Base-by-base conservation (phyloP, 306 rosid species). In the Cucurbita moschata region DNA sequence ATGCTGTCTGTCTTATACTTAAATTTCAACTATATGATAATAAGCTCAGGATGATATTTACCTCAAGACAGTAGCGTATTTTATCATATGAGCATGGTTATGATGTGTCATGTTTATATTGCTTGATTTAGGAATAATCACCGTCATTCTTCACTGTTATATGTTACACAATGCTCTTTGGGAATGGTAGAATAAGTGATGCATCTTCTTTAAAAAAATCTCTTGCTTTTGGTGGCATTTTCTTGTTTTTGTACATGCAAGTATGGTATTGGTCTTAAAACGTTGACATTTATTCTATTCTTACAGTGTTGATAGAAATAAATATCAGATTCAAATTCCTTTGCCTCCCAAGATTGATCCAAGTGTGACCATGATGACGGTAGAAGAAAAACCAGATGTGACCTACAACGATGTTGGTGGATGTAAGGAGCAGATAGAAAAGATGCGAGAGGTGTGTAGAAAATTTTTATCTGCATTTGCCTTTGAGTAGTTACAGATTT, bases 391-490 rank as follows among this genome's bases (percentile, higher is more conserved):
- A 80, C 99, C 99, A 2, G 99, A 95, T 79, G 99, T 95, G 75
- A 95, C 97, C 12, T 95, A 95, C 79, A 95, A 95, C 62, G 99
- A 95, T 81, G 97, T 95, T 60, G 99, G 99, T 74, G 99, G 99
- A 73, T 95, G 97, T 37, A 91, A 95, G 82, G 97, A 91, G 75
- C 99, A 95, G 75, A 95, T 91, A 77, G 97, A 95, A 78, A 91
- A 88, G 83, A 95, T 95, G 97, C 86, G 97, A 73, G 99, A 95
- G 77, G 99, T 91, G 77, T 57, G 89, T 83, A 15, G 23, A 12
- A 35, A 19, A 1, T 19, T 18, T 52, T 19, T 12, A 4, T 37
- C 55, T 67, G 15, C 59, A 16, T 71, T 30, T 70, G 10, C 23
- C 14, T 30, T 65, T 30, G 0, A 10, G 47, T 70, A 30, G 7